A percentile compares a stretch with the other conserved stretches of the same genome.
Evolutionary conservation across 2,329 filamentous ascomycete species (phyloP).

Genomic region (Paraphaeosphaeria sporulosa): DNA sequence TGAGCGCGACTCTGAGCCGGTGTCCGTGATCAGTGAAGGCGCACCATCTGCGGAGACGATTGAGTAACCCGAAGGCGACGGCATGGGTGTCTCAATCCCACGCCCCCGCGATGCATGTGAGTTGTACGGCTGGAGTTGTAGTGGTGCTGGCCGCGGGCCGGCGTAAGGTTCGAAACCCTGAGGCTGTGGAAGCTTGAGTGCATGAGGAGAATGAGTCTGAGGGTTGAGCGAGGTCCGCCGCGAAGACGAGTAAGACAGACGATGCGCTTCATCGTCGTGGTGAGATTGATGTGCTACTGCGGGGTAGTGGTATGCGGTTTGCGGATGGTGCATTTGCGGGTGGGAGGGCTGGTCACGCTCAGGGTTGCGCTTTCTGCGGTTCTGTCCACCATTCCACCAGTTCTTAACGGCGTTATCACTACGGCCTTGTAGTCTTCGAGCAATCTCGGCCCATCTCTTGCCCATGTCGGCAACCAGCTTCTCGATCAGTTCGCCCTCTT

Average conservation of each 20-base stretch:
- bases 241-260: conserved; percentile 37
- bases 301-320: conserved; percentile 41
- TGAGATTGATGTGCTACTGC: conserved; percentile 29
- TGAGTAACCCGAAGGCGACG: conserved; percentile 69
- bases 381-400: conserved; percentile 96
- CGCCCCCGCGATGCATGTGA: conserved; percentile 35
- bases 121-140: conserved; percentile 38
- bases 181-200: conserved; percentile 43
- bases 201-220: conserved; percentile 35
- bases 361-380: conserved; percentile 67
- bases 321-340: conserved; percentile 42
- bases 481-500: conserved; percentile 77
- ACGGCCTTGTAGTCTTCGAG: conserved; percentile 78
- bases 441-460: conserved; percentile 93
- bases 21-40: conserved; percentile 76
- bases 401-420: conserved; percentile 98
- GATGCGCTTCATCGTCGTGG: conserved; percentile 34
- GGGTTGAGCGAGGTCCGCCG: conserved; percentile 39
- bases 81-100: conserved; percentile 64
- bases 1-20: conserved; percentile 56
- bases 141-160: conserved; percentile 41
- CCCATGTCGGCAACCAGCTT: conserved; percentile 78
- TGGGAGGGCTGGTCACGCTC: conserved; percentile 40
- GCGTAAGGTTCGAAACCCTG: conserved; percentile 42
- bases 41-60: conserved; percentile 70